Base-by-base conservation (phyloP, 768 basidiomycete genomes). In the Lactarius psammicola region DNA sequence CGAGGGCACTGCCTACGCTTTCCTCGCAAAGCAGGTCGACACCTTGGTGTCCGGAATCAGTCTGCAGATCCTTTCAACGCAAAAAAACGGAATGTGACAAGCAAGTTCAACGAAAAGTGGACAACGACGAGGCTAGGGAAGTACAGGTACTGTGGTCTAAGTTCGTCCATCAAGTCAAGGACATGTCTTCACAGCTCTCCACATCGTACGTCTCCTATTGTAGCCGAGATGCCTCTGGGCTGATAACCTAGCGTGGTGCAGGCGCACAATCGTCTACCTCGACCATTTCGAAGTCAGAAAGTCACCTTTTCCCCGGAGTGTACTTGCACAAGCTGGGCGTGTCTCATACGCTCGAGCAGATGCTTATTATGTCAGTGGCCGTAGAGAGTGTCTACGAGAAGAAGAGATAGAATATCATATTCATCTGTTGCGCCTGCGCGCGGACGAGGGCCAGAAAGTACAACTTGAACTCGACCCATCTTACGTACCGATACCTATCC, bases 381-480 rank as follows among this genome's bases (percentile, higher is more conserved):
- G 42, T 8, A 23, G 10, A 20, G 49, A 62, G 5, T 8, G 3
- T 15, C 34, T 30, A 7, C 46, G 4, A 30, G 56, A 33, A 6
- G 54, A 44, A 1, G 33, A 28, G 23, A 34, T 55, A 15, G 49
- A 62, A 31, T 58, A 33, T 26, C 30, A 17, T 3, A 49, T 66
- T 2, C 49, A 56, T 11, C 30, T 28, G 0, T 23, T 66, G 5
- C 38, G 28, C 8, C 4, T 60, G 1, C 56, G 59, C 17, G 4
- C 31, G 0, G 65, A 66, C 7, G 40, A 66, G 0, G n/a, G n/a
- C 9, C 65, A 66, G 3, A 54, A 55, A 1, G 9, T 62, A 26
- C 65, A 57, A 34, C n/a, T n/a, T n/a, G n/a, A n/a, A n/a, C 60
- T 66, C 3, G 65, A 66, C 6, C 30, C 55, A 5, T 26, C 20